phyloP scores from a whole-genome alignment of 2,329 filamentous ascomycete genomes.

The Alternaria longipes region DNA sequence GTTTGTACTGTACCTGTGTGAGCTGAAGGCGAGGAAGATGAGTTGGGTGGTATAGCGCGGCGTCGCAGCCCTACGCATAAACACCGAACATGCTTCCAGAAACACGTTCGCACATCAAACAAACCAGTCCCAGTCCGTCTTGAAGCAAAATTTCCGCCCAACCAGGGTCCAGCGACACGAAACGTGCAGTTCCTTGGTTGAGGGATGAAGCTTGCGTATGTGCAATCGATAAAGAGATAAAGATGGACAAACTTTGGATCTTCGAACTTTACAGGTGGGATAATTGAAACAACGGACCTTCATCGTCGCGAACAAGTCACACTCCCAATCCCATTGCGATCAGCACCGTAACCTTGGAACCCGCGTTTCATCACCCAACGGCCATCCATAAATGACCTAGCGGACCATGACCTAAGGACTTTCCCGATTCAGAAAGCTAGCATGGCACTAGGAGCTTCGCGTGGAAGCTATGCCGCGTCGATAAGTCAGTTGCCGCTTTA shows the following conservation, averaged over 20 bases:
- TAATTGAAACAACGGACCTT: not conserved
- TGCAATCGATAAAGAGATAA: not conserved
- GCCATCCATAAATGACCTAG: constrained; percentile 7
- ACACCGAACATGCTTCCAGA: constrained; percentile 12
- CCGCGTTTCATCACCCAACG: constrained; percentile 18
- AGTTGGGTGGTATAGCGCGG: not conserved
- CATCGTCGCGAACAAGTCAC: not conserved
- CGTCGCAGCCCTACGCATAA: constrained; percentile 10
- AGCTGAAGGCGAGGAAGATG: not conserved
- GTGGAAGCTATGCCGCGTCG: constrained; percentile 38
- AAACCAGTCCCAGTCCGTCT: not conserved
- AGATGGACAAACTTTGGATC: not conserved
- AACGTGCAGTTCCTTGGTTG: not conserved
- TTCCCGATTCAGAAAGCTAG: constrained; percentile 11
- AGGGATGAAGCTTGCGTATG: not conserved
- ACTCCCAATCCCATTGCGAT: not conserved
- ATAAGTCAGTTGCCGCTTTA: constrained; percentile 10
- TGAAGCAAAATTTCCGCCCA: not conserved
- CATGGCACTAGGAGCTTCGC: constrained; percentile 15
- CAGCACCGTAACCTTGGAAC: not conserved
- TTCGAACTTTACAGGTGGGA: not conserved
- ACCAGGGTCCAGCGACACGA: not conserved
- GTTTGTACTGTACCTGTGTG: not conserved
- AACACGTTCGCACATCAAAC: constrained; percentile 16
- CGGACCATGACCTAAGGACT: not conserved